phyloP scores from a whole-genome alignment of 306 rosid species.

The Pterocarpus macrocarpus region DNA sequence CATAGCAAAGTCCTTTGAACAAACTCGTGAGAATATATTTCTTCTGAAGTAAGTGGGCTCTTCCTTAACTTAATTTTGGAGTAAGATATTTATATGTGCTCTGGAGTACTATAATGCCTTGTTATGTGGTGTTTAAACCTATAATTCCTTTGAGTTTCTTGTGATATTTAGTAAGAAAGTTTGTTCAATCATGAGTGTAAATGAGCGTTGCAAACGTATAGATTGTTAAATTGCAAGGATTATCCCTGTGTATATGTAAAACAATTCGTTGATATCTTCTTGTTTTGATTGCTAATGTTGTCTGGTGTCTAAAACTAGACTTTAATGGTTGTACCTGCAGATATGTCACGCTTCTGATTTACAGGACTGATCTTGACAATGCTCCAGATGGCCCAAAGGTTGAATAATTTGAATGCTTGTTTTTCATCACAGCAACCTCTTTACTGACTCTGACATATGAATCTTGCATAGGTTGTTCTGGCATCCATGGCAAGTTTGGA shows the following conservation, averaged over 20 bases:
- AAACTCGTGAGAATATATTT: slow-evolving; percentile 91
- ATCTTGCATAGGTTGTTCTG: slow-evolving; percentile 77
- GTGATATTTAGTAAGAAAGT: slow-evolving; percentile 19
- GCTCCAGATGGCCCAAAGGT: slow-evolving; percentile 99
- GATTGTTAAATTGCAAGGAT: neutral
- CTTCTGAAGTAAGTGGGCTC: slow-evolving; percentile 76
- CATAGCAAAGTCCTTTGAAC: slow-evolving; percentile 94
- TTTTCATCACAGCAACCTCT: slow-evolving; percentile 24
- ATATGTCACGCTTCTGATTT: slow-evolving; percentile 69
- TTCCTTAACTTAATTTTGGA: slow-evolving; percentile 33
- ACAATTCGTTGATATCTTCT: slow-evolving; percentile 18
- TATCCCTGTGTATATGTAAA: neutral
- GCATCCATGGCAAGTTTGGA: slow-evolving; percentile 99
- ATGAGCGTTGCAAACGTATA: too few species aligned
- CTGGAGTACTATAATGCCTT: slow-evolving; percentile 1
- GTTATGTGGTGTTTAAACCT: neutral
- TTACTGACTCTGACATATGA: slow-evolving; percentile 32
- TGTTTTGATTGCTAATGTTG: slow-evolving; percentile 31
- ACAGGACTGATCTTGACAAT: slow-evolving; percentile 87
- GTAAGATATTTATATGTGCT: slow-evolving; percentile 20
- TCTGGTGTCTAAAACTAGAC: slow-evolving; percentile 46
- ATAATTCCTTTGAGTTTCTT: slow-evolving; percentile 24
- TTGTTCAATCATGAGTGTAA: neutral
- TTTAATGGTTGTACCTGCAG: slow-evolving; percentile 65
- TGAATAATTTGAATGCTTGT: slow-evolving; percentile 39